A percentile compares a stretch with the other conserved stretches of the same genome.
phyloP scores from a whole-genome alignment of 208 protist genomes.

The Herpetomonas samuelpessoai region DNA sequence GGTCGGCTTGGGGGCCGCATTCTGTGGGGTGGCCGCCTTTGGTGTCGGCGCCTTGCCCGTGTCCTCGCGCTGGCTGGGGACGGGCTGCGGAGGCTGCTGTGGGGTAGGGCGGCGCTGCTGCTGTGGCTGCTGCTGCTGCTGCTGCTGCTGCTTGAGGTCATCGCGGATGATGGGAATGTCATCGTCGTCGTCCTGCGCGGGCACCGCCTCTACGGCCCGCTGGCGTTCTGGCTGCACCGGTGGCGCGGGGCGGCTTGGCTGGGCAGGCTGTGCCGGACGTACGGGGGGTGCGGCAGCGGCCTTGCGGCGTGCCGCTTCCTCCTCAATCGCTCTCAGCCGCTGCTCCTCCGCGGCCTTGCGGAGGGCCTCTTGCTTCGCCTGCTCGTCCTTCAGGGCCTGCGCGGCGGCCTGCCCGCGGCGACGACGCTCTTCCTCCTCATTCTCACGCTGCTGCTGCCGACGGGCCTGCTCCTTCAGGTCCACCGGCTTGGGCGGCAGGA shows the following conservation, averaged over 20 bases:
- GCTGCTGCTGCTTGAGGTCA: no score
- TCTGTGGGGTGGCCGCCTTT: constrained; percentile 17
- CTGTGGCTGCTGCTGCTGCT: no score
- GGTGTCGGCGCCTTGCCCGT: not conserved
- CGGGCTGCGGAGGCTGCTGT: no score
- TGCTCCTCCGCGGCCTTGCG: constrained; percentile 4
- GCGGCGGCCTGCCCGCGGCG: not conserved
- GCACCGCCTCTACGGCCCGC: no score
- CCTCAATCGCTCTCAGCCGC: not conserved
- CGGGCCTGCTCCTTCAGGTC: constrained; percentile 1
- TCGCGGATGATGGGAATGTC: no score
- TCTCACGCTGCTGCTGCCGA: constrained; percentile 1
- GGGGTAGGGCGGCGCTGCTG: no score
- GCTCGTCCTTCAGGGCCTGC: not conserved
- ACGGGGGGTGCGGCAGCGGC: not conserved
- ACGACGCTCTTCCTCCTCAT: not conserved
- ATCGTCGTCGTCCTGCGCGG: constrained; percentile 4
- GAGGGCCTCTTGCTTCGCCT: not conserved
- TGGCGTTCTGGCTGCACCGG: no score
- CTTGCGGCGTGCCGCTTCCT: constrained; percentile 7
- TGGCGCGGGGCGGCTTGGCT: constrained; percentile 6
- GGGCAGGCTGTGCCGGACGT: not conserved
- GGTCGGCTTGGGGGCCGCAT: not conserved
- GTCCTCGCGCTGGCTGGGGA: no score
- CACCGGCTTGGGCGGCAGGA: not conserved